phyloP scores from a whole-genome alignment of 2,329 filamentous ascomycete species.

The Ustilaginoidea virens region DNA sequence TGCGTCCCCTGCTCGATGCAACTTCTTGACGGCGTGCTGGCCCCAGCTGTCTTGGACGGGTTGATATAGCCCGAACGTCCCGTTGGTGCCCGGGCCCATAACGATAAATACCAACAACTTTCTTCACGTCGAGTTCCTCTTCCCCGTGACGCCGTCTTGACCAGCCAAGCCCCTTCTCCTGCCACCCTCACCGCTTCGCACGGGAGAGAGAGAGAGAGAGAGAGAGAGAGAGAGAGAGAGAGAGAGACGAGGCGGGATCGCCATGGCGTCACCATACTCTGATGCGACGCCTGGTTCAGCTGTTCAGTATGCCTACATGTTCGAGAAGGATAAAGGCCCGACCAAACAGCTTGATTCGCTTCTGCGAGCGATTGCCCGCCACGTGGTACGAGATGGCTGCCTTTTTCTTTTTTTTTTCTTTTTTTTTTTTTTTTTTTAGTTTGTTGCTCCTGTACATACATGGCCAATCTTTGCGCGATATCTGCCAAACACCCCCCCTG shows the following conservation, averaged over 20 bases:
- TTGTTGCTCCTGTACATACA: no score
- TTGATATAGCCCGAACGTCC: no score
- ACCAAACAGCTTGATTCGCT: conserved; percentile 52
- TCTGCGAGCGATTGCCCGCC: conserved; percentile 48
- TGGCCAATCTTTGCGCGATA: no score
- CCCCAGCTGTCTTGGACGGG: no score
- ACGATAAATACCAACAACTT: no score
- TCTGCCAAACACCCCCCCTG: no score
- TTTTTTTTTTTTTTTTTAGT: background rate
- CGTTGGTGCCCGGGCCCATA: no score
- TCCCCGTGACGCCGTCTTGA: background rate
- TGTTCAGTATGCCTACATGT: conserved; percentile 48
- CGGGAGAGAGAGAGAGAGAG: conserved; percentile 2
- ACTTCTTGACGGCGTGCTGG: no score
- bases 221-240: conserved; percentile 4
- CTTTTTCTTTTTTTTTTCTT: no score
- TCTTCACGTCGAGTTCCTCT: background rate
- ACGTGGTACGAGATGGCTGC: conserved; percentile 44
- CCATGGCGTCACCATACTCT: conserved; percentile 11
- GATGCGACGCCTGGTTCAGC: conserved; percentile 11
- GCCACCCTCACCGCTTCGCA: conserved; percentile 3
- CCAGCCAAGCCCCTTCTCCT: background rate
- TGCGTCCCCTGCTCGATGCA: no score
- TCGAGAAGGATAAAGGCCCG: conserved; percentile 50
- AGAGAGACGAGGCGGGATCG: conserved; percentile 1